These are phyloP conservation scores for Hymenoscyphus fructigenus DNA, from an alignment of 2,329 filamentous ascomycete species.

Conservation along the genomic window DNA sequence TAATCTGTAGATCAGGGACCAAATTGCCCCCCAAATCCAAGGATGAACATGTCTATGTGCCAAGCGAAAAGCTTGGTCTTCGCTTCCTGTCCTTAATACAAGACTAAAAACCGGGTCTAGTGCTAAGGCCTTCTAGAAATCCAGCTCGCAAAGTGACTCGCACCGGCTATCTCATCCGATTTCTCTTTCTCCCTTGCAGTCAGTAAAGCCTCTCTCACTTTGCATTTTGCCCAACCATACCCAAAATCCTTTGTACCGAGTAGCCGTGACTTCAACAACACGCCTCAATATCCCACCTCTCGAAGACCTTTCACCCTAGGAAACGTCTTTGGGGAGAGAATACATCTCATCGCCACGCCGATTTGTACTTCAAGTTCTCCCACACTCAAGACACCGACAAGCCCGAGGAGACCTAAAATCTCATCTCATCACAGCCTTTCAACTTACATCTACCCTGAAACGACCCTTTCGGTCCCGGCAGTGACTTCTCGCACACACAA, in stretches of 20 bases:
- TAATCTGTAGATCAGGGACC: background rate
- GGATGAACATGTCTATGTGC: background rate
- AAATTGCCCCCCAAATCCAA: background rate
- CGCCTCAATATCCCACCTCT: background rate
- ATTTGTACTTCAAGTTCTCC: background rate
- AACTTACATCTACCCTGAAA: background rate
- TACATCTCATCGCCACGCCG: background rate
- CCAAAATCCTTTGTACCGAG: background rate
- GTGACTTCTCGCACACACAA: background rate
- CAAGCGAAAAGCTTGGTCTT: background rate
- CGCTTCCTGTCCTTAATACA: background rate
- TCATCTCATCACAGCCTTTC: background rate
- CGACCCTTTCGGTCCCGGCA: background rate
- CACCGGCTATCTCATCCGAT: background rate
- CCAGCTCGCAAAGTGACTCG: background rate
- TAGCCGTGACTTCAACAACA: background rate
- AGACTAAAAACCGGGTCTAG: background rate
- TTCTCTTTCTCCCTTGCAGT: too few relatives aligned
- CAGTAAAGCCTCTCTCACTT: background rate
- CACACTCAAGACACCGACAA: background rate
- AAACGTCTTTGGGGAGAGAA: background rate
- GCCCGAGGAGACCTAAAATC: background rate
- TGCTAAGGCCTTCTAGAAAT: background rate
- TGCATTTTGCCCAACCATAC: background rate
- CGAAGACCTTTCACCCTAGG: background rate